Percentiles rank a stretch among this genome's conserved stretches.
These are phyloP conservation scores for Myxozyma neotropica DNA, from an alignment of 805 yeast genomes.

Conservation along the genomic window DNA sequence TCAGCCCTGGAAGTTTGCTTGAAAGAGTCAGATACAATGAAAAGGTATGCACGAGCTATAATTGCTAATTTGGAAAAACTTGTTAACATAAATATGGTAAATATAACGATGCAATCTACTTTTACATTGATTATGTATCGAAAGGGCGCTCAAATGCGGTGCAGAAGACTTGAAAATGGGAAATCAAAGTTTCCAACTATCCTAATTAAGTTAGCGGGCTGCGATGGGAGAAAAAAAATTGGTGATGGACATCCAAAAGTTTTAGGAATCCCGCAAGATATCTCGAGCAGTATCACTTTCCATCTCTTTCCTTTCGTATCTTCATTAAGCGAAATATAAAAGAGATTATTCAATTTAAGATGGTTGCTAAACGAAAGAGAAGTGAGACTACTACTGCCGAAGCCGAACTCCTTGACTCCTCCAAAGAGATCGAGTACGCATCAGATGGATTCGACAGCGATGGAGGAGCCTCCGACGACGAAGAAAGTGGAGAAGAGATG, in stretches of 20 bases:
- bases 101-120: too few relatives aligned
- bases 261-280: neutral
- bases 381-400: neutral
- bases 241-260: slow-evolving; percentile 2
- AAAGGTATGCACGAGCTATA: too few relatives aligned
- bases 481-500: slow-evolving; percentile 1
- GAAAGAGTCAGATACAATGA: too few relatives aligned
- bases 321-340: neutral
- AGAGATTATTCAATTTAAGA: neutral
- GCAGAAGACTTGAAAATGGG: neutral
- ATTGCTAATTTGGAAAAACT: too few relatives aligned
- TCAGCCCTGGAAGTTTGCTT: neutral
- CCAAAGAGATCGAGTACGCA: slow-evolving; percentile 17
- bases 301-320: neutral
- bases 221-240: slow-evolving; percentile 27
- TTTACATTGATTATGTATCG: too few relatives aligned
- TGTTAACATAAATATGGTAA: too few relatives aligned
- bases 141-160: too few relatives aligned
- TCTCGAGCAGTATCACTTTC: neutral
- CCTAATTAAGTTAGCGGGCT: slow-evolving; percentile 17
- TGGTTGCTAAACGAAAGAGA: slow-evolving; percentile 23
- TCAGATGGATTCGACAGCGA: slow-evolving; percentile 42
- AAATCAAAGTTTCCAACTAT: neutral
- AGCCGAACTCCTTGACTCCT: neutral
- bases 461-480: slow-evolving; percentile 39